These are phyloP conservation scores for Paraphoma chrysanthemicola DNA, from an alignment of 2,329 filamentous ascomycete genomes.

Conservation along the genomic window DNA sequence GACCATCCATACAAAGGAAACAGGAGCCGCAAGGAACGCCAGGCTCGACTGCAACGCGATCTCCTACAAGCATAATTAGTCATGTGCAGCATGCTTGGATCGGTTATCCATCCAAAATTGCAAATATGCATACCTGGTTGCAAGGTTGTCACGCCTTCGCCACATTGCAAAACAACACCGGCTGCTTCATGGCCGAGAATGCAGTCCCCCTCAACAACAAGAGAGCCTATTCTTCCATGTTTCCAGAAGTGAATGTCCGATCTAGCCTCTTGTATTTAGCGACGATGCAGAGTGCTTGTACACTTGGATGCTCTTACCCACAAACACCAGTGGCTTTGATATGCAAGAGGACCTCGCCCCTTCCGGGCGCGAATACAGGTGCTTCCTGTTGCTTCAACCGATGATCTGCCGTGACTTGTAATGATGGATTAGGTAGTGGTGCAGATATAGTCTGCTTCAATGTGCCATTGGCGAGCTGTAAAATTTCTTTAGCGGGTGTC, in stretches of 20 bases:
- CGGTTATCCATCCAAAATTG: no score
- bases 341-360: slow-evolving; percentile 65
- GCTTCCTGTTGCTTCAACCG: slow-evolving; percentile 63
- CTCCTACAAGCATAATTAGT: slow-evolving; percentile 49
- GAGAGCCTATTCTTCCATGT: slow-evolving; percentile 66
- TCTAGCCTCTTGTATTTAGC: slow-evolving; percentile 37
- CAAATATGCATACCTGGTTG: slow-evolving; percentile 48
- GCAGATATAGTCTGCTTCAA: slow-evolving; percentile 22
- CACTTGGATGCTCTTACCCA: slow-evolving; percentile 52
- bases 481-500: background rate
- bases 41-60: slow-evolving; percentile 71
- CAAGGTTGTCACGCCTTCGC: slow-evolving; percentile 61
- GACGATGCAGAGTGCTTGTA: no score
- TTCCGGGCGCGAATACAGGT: slow-evolving; percentile 61
- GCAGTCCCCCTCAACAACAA: slow-evolving; percentile 68
- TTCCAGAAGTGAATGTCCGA: slow-evolving; percentile 76
- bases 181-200: slow-evolving; percentile 72
- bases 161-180: slow-evolving; percentile 65
- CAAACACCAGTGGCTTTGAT: slow-evolving; percentile 70
- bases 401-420: slow-evolving; percentile 68
- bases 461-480: slow-evolving; percentile 16
- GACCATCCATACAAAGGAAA: slow-evolving; percentile 65
- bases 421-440: slow-evolving; percentile 59
- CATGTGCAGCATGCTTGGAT: no score
- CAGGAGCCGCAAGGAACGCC: slow-evolving; percentile 69